phyloP scores from a whole-genome alignment of 495 filamentous ascomycete genomes.

The Daldinia bambusicola region DNA sequence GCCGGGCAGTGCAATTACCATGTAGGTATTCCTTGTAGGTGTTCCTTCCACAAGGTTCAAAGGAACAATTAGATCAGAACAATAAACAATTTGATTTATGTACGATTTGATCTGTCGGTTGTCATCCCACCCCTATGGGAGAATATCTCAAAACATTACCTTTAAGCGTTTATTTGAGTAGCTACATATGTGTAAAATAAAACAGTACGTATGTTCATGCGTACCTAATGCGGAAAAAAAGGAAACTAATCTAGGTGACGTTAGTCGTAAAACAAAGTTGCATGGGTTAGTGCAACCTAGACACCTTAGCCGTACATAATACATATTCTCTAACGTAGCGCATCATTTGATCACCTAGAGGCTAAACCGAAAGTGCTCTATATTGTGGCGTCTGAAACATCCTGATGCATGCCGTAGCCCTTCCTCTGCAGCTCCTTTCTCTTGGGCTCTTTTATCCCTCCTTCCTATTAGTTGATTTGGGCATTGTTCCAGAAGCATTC shows the following conservation, averaged over 20 bases:
- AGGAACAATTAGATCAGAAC: constrained; percentile 1
- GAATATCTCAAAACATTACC: no score
- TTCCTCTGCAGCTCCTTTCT: constrained; percentile 36
- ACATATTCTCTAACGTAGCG: constrained; percentile 43
- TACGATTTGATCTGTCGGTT: not conserved
- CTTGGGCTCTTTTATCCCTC: constrained; percentile 15
- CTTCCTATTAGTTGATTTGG: constrained; percentile 34
- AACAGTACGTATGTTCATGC: no score
- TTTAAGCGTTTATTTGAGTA: no score
- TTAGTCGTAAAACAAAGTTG: constrained; percentile 8
- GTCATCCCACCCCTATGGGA: not conserved
- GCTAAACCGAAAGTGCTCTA: constrained; percentile 1
- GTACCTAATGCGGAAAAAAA: not conserved
- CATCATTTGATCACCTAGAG: not conserved
- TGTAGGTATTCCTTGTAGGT: no score
- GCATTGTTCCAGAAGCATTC: constrained; percentile 51
- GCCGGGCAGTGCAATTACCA: constrained; percentile 4
- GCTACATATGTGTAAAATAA: no score
- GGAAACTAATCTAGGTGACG: not conserved
- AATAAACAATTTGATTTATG: not conserved
- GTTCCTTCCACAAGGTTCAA: not conserved
- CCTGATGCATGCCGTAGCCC: constrained; percentile 36
- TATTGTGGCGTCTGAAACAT: constrained; percentile 45
- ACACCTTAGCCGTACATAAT: constrained; percentile 15
- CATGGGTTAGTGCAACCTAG: constrained; percentile 21